Percentiles rank a stretch among this genome's conserved stretches.
These are phyloP conservation scores for Sporothrix variecibatus DNA, from an alignment of 2,329 filamentous ascomycete genomes.

Conservation along the genomic window DNA sequence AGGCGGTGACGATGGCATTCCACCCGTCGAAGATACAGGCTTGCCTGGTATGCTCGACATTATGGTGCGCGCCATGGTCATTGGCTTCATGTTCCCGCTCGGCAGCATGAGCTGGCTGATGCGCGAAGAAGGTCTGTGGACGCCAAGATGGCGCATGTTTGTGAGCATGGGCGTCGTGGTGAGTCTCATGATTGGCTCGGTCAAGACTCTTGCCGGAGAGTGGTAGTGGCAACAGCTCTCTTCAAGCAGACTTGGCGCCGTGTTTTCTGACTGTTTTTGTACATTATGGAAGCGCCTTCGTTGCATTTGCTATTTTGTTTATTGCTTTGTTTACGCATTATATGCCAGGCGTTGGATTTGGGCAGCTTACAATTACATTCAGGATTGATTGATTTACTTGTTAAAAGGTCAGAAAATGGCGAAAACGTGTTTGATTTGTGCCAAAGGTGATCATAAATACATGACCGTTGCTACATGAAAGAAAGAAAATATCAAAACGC, in stretches of 20 bases:
- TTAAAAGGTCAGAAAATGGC: background rate
- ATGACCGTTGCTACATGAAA: background rate
- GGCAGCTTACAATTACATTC: background rate
- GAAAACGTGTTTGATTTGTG: background rate
- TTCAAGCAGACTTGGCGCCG: background rate
- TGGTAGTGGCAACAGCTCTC: constrained; percentile 15
- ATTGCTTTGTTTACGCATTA: background rate
- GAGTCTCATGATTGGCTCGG: constrained; percentile 73
- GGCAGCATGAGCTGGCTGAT: constrained; percentile 84
- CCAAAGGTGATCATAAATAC: background rate
- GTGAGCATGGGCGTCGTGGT: constrained; percentile 82
- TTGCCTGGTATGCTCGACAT: constrained; percentile 70
- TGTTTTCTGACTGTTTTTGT: background rate
- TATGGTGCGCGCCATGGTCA: constrained; percentile 82
- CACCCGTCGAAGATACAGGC: constrained; percentile 50
- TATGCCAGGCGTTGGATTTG: background rate
- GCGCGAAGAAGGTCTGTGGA: constrained; percentile 85
- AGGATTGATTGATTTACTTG: background rate
- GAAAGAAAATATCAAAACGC: background rate
- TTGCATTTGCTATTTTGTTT: background rate
- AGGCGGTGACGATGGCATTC: constrained; percentile 34
- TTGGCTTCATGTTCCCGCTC: constrained; percentile 94
- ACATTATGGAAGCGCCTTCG: background rate
- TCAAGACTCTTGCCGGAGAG: constrained; percentile 52
- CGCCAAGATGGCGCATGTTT: constrained; percentile 79